Conservation (phyloP, 495 filamentous ascomycete species). For the Astrothelium subdiscretum region DNA sequence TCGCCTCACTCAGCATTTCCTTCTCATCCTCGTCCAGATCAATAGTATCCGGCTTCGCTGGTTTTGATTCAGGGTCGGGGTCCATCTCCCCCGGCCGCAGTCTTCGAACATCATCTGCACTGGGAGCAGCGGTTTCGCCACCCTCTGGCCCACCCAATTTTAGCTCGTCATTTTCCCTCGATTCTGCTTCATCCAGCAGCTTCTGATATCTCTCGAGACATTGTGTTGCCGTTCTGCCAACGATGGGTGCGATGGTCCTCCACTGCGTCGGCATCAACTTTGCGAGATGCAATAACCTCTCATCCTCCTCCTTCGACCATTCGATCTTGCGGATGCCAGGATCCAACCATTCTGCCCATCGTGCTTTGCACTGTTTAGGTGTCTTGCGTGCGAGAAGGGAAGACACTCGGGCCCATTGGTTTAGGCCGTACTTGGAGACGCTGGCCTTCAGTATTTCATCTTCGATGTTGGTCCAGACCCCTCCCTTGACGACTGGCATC, state of each 20-base stretch:
- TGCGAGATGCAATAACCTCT: conserved; percentile 88
- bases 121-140: conserved; percentile 76
- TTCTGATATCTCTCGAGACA: conserved; percentile 96
- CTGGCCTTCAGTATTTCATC: conserved; percentile 94
- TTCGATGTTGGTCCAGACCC: conserved; percentile 80
- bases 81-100: conserved; percentile 84
- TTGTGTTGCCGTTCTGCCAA: conserved; percentile 90
- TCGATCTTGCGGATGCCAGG: conserved; percentile 96
- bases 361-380: conserved; percentile 96
- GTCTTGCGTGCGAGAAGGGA: conserved; percentile 95
- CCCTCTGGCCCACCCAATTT: conserved; percentile 79
- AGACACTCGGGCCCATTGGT: conserved; percentile 98
- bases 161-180: conserved; percentile 73
- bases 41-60: conserved; percentile 92
- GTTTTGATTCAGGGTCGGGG: conserved; percentile 91
- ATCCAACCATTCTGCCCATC: conserved; percentile 97
- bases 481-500: conserved; percentile 97
- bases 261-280: conserved; percentile 99
- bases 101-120: conserved; percentile 83
- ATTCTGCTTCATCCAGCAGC: conserved; percentile 88
- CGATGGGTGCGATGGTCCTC: conserved; percentile 94
- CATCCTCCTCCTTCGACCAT: conserved; percentile 97
- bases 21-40: conserved; percentile 98
- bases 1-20: conserved; percentile 96
- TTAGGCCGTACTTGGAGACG: conserved; percentile 92